Evolutionary conservation across 768 basidiomycete genomes (phyloP).

Genomic region (Gautieria morchelliformis): DNA sequence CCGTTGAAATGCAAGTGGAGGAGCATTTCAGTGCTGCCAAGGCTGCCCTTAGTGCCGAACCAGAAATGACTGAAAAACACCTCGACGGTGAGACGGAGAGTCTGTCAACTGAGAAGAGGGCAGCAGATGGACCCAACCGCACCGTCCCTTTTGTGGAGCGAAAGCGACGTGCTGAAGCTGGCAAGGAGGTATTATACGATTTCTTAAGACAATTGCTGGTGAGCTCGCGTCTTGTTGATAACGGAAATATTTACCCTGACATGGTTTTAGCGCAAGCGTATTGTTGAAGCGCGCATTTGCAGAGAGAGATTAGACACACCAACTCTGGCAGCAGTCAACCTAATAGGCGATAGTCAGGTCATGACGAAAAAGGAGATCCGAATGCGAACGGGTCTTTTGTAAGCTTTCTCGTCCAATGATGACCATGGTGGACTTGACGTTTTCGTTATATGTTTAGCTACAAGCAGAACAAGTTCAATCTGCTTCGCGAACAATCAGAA

Average conservation of each 20-base stretch:
- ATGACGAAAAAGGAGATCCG: conserved; percentile 77
- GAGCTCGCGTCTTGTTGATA: conserved; percentile 17
- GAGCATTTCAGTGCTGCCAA: conserved; percentile 54
- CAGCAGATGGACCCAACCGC: background rate
- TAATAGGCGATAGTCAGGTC: conserved; percentile 55
- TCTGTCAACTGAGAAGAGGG: background rate
- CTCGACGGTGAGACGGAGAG: background rate
- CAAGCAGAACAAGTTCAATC: conserved; percentile 97
- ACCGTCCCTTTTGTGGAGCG: conserved; percentile 1
- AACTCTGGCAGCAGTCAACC: conserved; percentile 51
- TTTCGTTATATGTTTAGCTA: conserved; percentile 43
- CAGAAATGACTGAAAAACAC: background rate
- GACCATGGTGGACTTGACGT: background rate
- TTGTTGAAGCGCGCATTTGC: conserved; percentile 53
- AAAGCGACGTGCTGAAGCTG: conserved; percentile 36
- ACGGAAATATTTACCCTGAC: background rate
- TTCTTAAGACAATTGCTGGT: conserved; percentile 58
- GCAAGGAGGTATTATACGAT: conserved; percentile 49
- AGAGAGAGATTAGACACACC: conserved; percentile 66
- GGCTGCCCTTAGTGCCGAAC: conserved; percentile 21
- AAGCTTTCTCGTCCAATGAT: conserved; percentile 24
- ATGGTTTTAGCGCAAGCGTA: conserved; percentile 19
- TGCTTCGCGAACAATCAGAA: conserved; percentile 94
- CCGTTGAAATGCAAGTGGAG: conserved; percentile 67
- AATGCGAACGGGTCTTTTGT: conserved; percentile 76